Conservation (phyloP, 2,329 filamentous ascomycete genomes). For the Apiospora hydei region DNA sequence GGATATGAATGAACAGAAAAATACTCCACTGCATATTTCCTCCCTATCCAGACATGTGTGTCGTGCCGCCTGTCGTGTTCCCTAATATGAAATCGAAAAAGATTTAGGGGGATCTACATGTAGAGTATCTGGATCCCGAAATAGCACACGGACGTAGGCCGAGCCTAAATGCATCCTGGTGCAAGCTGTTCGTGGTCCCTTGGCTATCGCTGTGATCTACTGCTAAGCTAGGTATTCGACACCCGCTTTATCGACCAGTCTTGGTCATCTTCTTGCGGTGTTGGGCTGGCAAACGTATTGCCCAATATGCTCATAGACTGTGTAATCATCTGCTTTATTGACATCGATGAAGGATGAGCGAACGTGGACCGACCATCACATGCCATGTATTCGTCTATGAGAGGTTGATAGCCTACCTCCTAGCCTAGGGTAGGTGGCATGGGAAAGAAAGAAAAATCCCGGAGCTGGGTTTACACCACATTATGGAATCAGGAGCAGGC, state of each 20-base stretch:
- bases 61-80: neutral
- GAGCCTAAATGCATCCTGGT: neutral
- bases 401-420: no score
- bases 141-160: neutral
- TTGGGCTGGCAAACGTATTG: no score
- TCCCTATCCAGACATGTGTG: neutral
- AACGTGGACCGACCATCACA: neutral
- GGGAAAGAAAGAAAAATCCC: neutral
- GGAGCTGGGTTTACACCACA: neutral
- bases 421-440: neutral
- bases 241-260: neutral
- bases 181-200: neutral
- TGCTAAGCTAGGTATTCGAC: neutral
- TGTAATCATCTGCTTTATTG: neutral
- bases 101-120: neutral
- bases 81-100: no score
- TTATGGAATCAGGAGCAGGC: neutral
- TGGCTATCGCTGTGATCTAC: neutral
- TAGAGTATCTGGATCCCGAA: neutral
- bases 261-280: neutral
- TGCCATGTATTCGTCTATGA: neutral
- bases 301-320: neutral
- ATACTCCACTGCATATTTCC: neutral
- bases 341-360: neutral
- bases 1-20: neutral